Base-by-base conservation (phyloP, 2,329 filamentous ascomycete genomes). In the Trichophyton simii region DNA sequence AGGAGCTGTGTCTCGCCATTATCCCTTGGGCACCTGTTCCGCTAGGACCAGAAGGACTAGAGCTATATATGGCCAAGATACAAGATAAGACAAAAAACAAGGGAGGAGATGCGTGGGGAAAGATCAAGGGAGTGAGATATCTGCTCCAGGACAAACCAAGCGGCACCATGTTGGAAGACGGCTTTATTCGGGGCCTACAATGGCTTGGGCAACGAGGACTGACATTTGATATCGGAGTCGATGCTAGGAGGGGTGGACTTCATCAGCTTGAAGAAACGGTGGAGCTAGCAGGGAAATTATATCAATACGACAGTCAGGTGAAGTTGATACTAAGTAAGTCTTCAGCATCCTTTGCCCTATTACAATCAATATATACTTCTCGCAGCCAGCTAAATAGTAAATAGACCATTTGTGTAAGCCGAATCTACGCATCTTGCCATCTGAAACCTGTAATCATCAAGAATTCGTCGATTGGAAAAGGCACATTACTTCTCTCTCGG, bases 341-440 rank as follows among this genome's bases (percentile, higher is more conserved):
- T 15, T 11, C 9, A 6, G 22, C 20, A n/a, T 44, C 46, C 3
- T 8, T 22, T 28, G 25, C 46, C 11, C 20, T 28, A 9, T 7
- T 50, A 25, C 9, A 22, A 28, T 1, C 6, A 2, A 85, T 88
- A 38, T 3, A 9, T 38, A 38, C 34, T 4, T 13, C 34, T 1
- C 69, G 78, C 18, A 11, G 52, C 34, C 48, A 28, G 41, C 31
- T 59, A 20, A 59, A 25, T 4, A n/a, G 5, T 5, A n/a, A 34
- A 54, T 65, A 91, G 88, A 96, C 73, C 91, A 96, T 75, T 82
- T 96, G 67, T 91, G 89, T 81, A 96, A 96, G 75, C 91, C 91
- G 1, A 85, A 92, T 72, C 78, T 95, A 31, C 79, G 80, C 36
- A 79, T 88, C 13, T 59, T 66, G 1, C 64, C 65, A 67, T 78